phyloP scores from a whole-genome alignment of 441 rosid genomes.

The Populus hybrid region DNA sequence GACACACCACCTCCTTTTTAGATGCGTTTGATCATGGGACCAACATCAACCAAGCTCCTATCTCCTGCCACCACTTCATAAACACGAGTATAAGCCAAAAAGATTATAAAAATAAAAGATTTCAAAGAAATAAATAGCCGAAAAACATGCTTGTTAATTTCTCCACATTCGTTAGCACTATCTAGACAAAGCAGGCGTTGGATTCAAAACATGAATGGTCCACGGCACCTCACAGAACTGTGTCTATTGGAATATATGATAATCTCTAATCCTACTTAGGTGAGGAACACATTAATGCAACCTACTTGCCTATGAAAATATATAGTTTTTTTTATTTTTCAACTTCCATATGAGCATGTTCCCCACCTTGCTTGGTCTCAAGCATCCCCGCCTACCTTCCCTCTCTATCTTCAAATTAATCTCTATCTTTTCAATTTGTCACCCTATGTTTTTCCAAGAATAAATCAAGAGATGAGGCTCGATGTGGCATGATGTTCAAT shows the following conservation, averaged over 20 bases:
- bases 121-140: constrained; percentile 10
- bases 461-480: constrained; percentile 13
- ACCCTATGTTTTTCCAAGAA: constrained; percentile 13
- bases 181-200: constrained; percentile 49
- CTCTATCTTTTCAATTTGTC: constrained; percentile 21
- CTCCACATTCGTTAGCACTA: constrained; percentile 51
- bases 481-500: not conserved
- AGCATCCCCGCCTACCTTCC: constrained; percentile 22
- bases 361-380: constrained; percentile 82
- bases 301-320: constrained; percentile 27
- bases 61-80: constrained; percentile 24
- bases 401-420: constrained; percentile 17
- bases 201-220: constrained; percentile 51
- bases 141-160: constrained; percentile 16
- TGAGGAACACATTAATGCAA: constrained; percentile 48
- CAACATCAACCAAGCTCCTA: constrained; percentile 20
- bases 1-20: constrained; percentile 38
- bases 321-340: constrained; percentile 29
- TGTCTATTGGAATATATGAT: constrained; percentile 41
- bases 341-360: constrained; percentile 81
- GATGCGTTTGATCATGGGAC: constrained; percentile 35
- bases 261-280: constrained; percentile 29
- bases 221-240: constrained; percentile 41
- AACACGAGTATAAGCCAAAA: constrained; percentile 27
- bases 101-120: not conserved